Evolutionary conservation across 2,329 filamentous ascomycete species (phyloP), one percentile per base, ranked within the genome.

Genomic region (Penicillium sclerotiorum): DNA sequence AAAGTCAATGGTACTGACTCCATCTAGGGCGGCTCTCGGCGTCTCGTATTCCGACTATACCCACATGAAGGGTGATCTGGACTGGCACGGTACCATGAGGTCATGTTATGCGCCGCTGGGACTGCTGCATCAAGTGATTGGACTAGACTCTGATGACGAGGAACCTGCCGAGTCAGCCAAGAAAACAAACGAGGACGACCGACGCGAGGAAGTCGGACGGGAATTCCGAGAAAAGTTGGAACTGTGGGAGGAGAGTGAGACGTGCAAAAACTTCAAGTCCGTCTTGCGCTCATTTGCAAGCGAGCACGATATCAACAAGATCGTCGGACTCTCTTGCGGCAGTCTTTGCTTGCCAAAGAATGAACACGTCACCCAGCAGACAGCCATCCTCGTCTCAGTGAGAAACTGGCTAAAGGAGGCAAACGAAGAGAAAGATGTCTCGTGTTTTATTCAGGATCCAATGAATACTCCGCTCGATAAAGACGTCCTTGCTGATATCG

Each of bases 361-460:
- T 18, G 49, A 49, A 1, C 52, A 56, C 15, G 43, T 41, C 30
- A 27, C 23, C 5, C 25, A 5, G 8, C 65, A 68, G 44, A 63
- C 66, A 37, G 64, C 61, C 4, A 42, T 66, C 5, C 39, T 68
- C 6, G 15, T 55, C 17, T 66, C 60, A 2, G 48, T 64, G 21
- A 55, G 23, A 23, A 41, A 60, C 1, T 45, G 49, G 11, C 39
- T 64, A 20, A 41, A 30, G n/a, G 39, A 45, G n/a, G 42, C 50
- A 18, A 25, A 46, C 18, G 23, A 25, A 22, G 50, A 52, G n/a
- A 17, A 27, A 8, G 23, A 47, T 4, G 50, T 64, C 8, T 32
- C 33, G n/a, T 67, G 63, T 28, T 67, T 57, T 43, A 49, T 54
- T 2, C 65, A 68, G 38, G 66, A 68, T 33, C 66, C 65, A 8